phyloP scores from a whole-genome alignment of 2,329 filamentous ascomycete species.

The Pseudocercospora musae region DNA sequence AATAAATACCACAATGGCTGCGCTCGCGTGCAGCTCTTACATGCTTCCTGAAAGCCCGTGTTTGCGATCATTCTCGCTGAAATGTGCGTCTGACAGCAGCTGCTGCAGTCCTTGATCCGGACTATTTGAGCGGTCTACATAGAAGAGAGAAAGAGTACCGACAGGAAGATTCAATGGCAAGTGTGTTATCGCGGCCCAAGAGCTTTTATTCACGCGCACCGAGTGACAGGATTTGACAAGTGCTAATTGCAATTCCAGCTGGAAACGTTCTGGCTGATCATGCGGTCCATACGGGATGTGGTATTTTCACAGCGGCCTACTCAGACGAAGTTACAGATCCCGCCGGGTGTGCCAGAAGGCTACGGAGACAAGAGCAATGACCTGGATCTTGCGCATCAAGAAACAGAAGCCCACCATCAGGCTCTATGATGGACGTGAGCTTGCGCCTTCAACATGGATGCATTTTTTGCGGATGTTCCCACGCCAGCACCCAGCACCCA shows the following conservation, averaged over 20 bases:
- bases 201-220: neutral
- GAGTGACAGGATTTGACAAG: neutral
- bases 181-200: neutral
- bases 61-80: neutral
- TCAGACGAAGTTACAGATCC: slow-evolving; percentile 19
- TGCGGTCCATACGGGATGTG: slow-evolving; percentile 23
- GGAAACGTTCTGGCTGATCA: slow-evolving; percentile 22
- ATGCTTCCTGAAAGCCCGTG: neutral
- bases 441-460: neutral
- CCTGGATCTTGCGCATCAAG: neutral
- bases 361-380: neutral
- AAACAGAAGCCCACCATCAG: neutral
- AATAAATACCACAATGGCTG: neutral
- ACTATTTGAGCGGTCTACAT: neutral
- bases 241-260: slow-evolving; percentile 6
- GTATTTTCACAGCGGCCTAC: slow-evolving; percentile 20
- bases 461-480: too few species aligned
- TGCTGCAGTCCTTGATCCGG: neutral
- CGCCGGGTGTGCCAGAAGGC: slow-evolving; percentile 12
- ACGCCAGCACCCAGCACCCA: too few species aligned
- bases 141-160: neutral
- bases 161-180: slow-evolving; percentile 2
- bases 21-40: neutral
- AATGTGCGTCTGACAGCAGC: neutral
- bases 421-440: neutral